A percentile compares a stretch with the other conserved stretches of the same genome.
Conservation (phyloP, 495 filamentous ascomycete genomes). For the Daldinia concentrica region DNA sequence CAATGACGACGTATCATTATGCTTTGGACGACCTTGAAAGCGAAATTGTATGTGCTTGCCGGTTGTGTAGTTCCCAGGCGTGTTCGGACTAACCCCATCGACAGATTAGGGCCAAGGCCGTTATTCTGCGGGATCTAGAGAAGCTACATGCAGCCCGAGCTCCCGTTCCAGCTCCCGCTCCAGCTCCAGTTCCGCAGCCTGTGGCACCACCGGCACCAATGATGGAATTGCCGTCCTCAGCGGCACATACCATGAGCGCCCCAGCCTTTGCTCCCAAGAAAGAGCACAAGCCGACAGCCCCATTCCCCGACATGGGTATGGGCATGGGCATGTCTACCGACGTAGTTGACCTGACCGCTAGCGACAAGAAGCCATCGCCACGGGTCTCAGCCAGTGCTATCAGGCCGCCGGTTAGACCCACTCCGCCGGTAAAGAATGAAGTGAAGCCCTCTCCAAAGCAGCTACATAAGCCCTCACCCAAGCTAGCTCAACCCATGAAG, state of each 20-base stretch:
- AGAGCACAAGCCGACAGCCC: conserved; percentile 54
- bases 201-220: conserved; percentile 54
- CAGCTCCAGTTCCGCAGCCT: conserved; percentile 28
- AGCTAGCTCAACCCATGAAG: conserved; percentile 41
- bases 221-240: conserved; percentile 48
- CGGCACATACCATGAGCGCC: conserved; percentile 27
- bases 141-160: conserved; percentile 47
- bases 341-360: conserved; percentile 41
- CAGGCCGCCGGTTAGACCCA: conserved; percentile 23
- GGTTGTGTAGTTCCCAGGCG: neutral
- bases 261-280: conserved; percentile 41
- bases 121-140: conserved; percentile 55
- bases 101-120: conserved; percentile 55
- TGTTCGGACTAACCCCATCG: conserved; percentile 27
- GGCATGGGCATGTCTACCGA: conserved; percentile 36
- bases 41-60: conserved; percentile 57
- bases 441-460: conserved; percentile 44
- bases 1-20: conserved; percentile 56
- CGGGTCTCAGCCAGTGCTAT: conserved; percentile 29
- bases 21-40: conserved; percentile 61
- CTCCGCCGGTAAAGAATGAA: conserved; percentile 23
- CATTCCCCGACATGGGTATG: conserved; percentile 60
- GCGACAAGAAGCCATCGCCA: conserved; percentile 44
- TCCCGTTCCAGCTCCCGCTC: conserved; percentile 26
- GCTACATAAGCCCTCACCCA: conserved; percentile 41